Evolutionary conservation across 768 basidiomycete genomes (phyloP), one percentile per base, ranked within the genome.

Genomic region (Hericium erinaceus): DNA sequence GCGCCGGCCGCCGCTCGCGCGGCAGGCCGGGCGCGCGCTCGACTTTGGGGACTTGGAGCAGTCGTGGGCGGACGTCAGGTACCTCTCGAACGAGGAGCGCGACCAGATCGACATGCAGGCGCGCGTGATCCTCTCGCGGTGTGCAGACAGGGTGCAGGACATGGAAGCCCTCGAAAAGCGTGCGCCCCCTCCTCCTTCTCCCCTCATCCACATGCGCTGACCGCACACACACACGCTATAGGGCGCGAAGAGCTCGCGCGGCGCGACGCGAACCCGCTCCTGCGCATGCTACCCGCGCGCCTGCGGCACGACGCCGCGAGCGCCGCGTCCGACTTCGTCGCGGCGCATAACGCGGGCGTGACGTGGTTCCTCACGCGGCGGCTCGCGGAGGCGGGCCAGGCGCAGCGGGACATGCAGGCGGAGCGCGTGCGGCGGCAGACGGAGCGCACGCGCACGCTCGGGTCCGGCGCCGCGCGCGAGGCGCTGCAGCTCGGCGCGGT

Each of bases 51-150:
- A 58, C 54, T 8, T 8, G 28, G 67, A 78, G 50, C 73, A 77
- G 59, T 73, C 76, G 48, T 90, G 87, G 87, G 69, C 77, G 16
- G 79, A 79, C 54, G 75, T 91, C 54, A 82, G 80, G 60, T 75
- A 85, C 65, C 79, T 99, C 6, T 83, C 84, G 9, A 94, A 98
- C 67, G 84, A 91, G 61, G 95, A 99, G 69, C 79, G 95, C 60
- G 95, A 98, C 72, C 92, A 97, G 73, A 90, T 99, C 55, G 97
- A 99, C 77, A 73, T 94, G 59, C 89, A 95, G 68, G 88, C 92
- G 37, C 85, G 89, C 62, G 80, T 92, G 64, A 87, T 97, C 56
- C 75, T 98, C 52, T 80, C 84, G 52, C 81, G 86, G 55, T 97
- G 93, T 73, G 83, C 91, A 37, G 89, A 95, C 61, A 77, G 90